Evolutionary conservation across 768 basidiomycete species (phyloP), one percentile per base, ranked within the genome.

Genomic region (Trametes cinnabarina): DNA sequence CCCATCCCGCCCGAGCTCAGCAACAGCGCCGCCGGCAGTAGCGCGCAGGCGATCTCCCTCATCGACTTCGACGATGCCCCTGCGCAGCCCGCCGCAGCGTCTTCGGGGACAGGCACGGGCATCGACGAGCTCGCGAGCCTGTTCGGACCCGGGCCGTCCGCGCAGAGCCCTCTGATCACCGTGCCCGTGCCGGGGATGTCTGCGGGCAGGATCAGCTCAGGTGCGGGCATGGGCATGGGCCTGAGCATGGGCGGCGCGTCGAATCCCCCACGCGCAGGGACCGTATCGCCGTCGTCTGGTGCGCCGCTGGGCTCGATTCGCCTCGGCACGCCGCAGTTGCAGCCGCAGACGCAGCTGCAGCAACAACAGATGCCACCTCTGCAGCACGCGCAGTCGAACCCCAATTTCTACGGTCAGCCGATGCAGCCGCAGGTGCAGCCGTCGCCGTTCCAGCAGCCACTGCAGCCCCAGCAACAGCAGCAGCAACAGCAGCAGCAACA

Each of bases 21-120:
- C 44, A 71, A 70, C n/a, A 66, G 65, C 37, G 67, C 71, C 30
- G 44, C 53, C 10, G 47, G 57, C 46, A 22, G 47, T 34, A 64
- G 66, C 14, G 67, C 74, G 51, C 58, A 61, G 32, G 74, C 72
- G 32, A 53, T 74, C 5, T 90, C 89, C 1, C 78, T 93, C 52
- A 92, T 93, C 66, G 90, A 92, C 72, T 79, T 94, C 61, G 88
- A 92, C 65, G 90, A 91, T 39, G 26, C 67, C 1, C 70, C 70
- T 30, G 58, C 61, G 26, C 37, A 44, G 28, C 30, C 56, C 34
- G 54, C 46, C 25, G 66, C n/a, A n/a, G n/a, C 8, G 47, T 69
- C 17, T 57, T 70, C 25, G 42, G 25, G n/a, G n/a, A n/a, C 65
- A 22, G 55, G 64, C 14, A 65, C 70, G 17, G 63, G 73, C 1